Base-by-base conservation (phyloP, 1,284 basidiomycete genomes). In the Malassezia equina region DNA sequence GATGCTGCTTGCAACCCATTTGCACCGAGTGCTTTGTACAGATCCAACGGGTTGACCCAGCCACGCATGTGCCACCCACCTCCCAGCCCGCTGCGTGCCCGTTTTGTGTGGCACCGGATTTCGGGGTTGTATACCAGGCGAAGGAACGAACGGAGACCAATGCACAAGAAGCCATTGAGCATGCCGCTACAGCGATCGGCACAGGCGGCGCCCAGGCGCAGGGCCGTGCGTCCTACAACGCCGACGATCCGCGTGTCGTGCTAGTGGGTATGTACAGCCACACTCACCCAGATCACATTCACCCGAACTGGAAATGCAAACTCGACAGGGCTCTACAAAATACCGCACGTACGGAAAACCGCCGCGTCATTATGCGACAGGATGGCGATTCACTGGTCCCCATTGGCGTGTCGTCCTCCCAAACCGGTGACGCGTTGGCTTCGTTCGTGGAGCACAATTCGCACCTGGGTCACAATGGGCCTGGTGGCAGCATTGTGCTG, bases 11-110 rank as follows among this genome's bases (percentile, higher is more conserved):
- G 78, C 93, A 99, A 70, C 86, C 88, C 27, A 91, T 99, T 67
- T 99, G 93, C 76, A 95, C 93, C 29, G 93, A 99, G 77, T 99
- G 93, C 75, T 98, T 99, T 72, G 90, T 96, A 15, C 91, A 96
- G 78, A 96, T 98, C 78, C 96, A 96, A 78, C 85, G 93, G 51
- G 83, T 88, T 13, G 93, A 96, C 68, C 87, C 91, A 1, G 64
- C 39, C 27, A 58, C 59, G 23, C 58, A 51, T 49, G 63, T 64
- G 19, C 66, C 67, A 13, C 70, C 69, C 0, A 64, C 69, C 7
- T 66, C 66, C 23, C 49, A 63, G 46, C 65, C 68, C 0, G 89
- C 91, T 4, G 86, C 88, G 6, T 98, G 93, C 75, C 93, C 93
- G 2, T 98, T 89, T 75, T 98, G 93, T 71, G 88, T 96, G 41